Percentiles rank a stretch among this genome's conserved stretches.
phyloP scores from a whole-genome alignment of 352 stramenopile genomes.

The Halophytophthora polymorphica region DNA sequence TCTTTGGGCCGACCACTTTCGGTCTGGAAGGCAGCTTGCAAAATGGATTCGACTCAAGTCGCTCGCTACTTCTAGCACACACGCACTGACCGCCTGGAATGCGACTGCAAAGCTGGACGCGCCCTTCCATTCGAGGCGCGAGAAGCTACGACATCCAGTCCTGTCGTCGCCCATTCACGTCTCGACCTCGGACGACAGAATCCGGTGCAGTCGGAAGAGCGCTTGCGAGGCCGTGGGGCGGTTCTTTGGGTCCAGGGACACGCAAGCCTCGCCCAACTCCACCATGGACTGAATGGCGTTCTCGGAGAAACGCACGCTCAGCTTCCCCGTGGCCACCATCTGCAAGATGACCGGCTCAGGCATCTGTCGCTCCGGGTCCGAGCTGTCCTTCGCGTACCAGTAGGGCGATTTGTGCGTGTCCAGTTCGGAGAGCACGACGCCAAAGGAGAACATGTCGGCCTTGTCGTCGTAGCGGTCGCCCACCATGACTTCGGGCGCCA shows the following conservation, averaged over 20 bases:
- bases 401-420: constrained; percentile 30
- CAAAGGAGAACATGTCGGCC: constrained; percentile 46
- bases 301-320: constrained; percentile 40
- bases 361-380: constrained; percentile 21
- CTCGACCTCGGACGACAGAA: constrained; percentile 14
- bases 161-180: too few relatives aligned
- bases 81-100: too few relatives aligned
- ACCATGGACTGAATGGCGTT: constrained; percentile 12
- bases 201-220: constrained; percentile 38
- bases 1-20: too few relatives aligned
- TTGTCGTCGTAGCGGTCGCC: constrained; percentile 36
- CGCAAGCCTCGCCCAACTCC: constrained; percentile 30
- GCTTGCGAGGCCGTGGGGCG: constrained; percentile 34
- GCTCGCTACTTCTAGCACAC: too few relatives aligned
- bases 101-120: too few relatives aligned
- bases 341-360: constrained; percentile 41
- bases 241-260: constrained; percentile 27
- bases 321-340: constrained; percentile 38
- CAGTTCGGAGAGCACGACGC: constrained; percentile 32
- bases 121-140: too few relatives aligned
- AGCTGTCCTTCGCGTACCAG: constrained; percentile 23
- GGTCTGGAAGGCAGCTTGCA: too few relatives aligned
- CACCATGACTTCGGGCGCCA: constrained; percentile 41
- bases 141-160: too few relatives aligned
- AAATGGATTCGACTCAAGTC: too few relatives aligned